These are phyloP conservation scores for Ailanthus altissimus DNA, from an alignment of 345 rosid genomes.

Conservation along the genomic window DNA sequence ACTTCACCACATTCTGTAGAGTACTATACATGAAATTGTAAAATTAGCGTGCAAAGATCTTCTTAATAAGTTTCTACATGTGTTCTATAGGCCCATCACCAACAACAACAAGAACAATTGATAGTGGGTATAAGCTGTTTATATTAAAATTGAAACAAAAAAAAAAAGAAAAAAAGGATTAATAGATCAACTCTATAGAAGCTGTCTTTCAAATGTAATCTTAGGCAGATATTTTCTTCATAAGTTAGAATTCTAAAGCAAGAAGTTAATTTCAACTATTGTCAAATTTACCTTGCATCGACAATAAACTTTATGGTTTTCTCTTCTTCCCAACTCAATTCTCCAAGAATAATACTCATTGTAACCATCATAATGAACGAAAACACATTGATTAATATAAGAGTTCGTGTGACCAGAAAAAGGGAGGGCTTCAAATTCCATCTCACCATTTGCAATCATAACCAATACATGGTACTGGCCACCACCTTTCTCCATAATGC, in stretches of 20 bases:
- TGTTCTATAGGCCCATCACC: constrained; percentile 89
- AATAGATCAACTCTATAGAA: too few relatives aligned
- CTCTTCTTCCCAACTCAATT: constrained; percentile 60
- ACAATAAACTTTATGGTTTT: constrained; percentile 58
- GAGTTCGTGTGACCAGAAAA: neutral
- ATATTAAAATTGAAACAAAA: too few relatives aligned
- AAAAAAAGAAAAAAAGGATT: too few relatives aligned
- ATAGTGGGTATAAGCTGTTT: constrained; percentile 57
- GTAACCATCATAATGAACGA: constrained; percentile 50
- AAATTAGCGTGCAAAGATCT: constrained; percentile 63
- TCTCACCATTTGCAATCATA: constrained; percentile 83
- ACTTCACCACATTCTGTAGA: too few relatives aligned
- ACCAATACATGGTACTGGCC: constrained; percentile 82
- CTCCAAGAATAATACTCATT: constrained; percentile 42
- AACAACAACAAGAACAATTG: constrained; percentile 72
- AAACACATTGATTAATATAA: neutral
- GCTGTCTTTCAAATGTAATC: neutral
- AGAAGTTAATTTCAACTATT: neutral
- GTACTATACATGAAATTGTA: constrained; percentile 69
- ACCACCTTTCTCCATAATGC: constrained; percentile 61
- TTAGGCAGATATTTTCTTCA: too few relatives aligned
- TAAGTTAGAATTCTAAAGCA: neutral
- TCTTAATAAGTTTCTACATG: constrained; percentile 72
- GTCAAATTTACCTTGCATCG: constrained; percentile 51
- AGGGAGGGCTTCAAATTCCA: constrained; percentile 23